Evolutionary conservation across 1,139 yeast species (phyloP).

Genomic region (Citeromyces siamensis): DNA sequence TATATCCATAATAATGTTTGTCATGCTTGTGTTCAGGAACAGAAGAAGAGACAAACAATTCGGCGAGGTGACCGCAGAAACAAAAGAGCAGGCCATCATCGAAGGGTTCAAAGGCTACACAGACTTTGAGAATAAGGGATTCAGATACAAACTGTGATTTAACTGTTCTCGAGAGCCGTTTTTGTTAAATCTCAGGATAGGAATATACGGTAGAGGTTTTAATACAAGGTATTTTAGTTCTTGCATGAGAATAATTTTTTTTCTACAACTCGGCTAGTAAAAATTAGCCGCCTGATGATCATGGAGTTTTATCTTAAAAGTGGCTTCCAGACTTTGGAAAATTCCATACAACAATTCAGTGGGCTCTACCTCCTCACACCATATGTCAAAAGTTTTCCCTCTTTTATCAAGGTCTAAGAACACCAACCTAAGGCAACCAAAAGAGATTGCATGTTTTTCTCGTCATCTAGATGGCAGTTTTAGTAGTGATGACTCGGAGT

Average conservation of each 20-base stretch:
- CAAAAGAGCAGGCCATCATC: slow-evolving; percentile 12
- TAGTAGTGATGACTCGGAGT: slow-evolving; percentile 34
- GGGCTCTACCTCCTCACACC: not conserved
- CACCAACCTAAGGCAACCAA: slow-evolving; percentile 59
- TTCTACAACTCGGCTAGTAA: no score
- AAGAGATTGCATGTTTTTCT: slow-evolving; percentile 51
- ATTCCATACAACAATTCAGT: no score
- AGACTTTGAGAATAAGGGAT: slow-evolving; percentile 23
- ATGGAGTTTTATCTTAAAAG: no score
- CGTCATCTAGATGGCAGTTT: slow-evolving; percentile 36
- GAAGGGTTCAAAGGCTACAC: slow-evolving; percentile 24
- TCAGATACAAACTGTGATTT: slow-evolving; percentile 19
- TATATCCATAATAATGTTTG: slow-evolving; percentile 16
- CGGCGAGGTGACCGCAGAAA: slow-evolving; percentile 5
- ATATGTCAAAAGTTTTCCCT: slow-evolving; percentile 20
- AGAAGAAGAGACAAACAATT: slow-evolving; percentile 22
- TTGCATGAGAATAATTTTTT: no score
- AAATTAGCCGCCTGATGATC: no score
- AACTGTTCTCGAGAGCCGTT: no score
- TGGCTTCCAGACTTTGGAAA: no score
- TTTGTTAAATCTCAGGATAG: no score
- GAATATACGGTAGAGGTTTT: no score
- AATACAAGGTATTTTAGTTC: no score
- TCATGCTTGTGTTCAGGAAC: slow-evolving; percentile 25
- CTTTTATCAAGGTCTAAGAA: slow-evolving; percentile 35